Conservation (phyloP, 2,329 filamentous ascomycete genomes). For the Penicillium sp. region DNA sequence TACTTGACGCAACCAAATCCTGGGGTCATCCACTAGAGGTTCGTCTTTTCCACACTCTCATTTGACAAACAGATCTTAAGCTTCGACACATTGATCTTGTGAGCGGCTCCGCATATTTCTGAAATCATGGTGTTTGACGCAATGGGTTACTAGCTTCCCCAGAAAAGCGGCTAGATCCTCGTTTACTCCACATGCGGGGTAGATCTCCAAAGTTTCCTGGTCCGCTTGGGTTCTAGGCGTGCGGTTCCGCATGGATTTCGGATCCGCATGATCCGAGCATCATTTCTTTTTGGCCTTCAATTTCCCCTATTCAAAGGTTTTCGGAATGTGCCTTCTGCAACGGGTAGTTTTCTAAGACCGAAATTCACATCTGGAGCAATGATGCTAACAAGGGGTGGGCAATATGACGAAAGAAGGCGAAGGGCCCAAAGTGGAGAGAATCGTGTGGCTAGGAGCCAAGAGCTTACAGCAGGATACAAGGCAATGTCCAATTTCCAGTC, state of each 20-base stretch:
- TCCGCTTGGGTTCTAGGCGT: not conserved
- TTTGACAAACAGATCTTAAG: too few species aligned
- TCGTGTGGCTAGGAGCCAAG: too few species aligned
- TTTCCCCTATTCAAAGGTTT: not conserved
- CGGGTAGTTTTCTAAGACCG: not conserved
- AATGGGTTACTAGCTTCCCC: not conserved
- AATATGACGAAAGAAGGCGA: too few species aligned
- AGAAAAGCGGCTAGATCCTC: not conserved
- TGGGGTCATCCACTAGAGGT: not conserved
- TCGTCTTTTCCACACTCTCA: too few species aligned
- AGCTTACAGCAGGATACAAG: too few species aligned
- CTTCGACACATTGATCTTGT: not conserved
- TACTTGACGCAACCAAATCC: not conserved
- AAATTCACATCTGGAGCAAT: not conserved
- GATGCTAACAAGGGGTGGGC: not conserved
- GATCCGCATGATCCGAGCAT: conserved; percentile 1
- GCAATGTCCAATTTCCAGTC: too few species aligned
- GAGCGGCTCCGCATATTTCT: conserved; percentile 8
- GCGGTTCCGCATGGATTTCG: conserved; percentile 14
- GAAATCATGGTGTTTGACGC: not conserved
- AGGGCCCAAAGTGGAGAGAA: too few species aligned
- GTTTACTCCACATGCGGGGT: not conserved
- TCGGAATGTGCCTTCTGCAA: too few species aligned
- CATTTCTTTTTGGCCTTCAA: not conserved
- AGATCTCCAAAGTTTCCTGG: not conserved